Evolutionary conservation across 176 grass and related monocot species (phyloP), one percentile per base, ranked within the genome.

Genomic region (Chloris gayana): DNA sequence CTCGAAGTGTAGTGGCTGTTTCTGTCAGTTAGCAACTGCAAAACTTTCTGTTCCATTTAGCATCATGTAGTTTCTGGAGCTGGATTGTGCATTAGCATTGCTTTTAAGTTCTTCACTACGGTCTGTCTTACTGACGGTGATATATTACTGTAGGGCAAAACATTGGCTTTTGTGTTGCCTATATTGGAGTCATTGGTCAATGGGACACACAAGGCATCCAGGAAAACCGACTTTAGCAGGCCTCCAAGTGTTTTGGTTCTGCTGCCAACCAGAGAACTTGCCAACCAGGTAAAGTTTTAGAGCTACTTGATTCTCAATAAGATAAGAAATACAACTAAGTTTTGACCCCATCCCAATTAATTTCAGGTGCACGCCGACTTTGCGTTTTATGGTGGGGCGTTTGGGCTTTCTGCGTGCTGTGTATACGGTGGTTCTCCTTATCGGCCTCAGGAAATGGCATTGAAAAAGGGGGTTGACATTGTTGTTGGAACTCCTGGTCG

Each of bases 401-500:
- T 90, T 42, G 97, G 93, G 4, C 79, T 99, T 70, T 86, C 93
- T 75, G 78, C 88, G 1, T 99, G 97, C 46, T 95, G 88, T 76
- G 73, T 93, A 21, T 99, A 99, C 85, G 97, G 97, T 24, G 97
- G 97, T 64, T 78, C 97, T 67, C 86, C 89, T 25, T 95, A 89
- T 67, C 88, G 92, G 22, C 47, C 64, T 50, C 97, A 99, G 82
- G 93, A 99, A 78, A 76, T 84, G 33, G 66, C 88, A 51, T 25
- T 99, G 32, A 90, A 70, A 73, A 89, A 51, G 72, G 97, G 97
- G 8, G 88, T 96, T 37, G 97, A 99, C 80, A 86, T 99, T 73
- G 87, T 99, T 75, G 97, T 99, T 80, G 97, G 97, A 31, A 94
- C 97, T 74, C 93, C 97, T 83, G 97, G 93, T 35, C 86, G 93